Evolutionary conservation across 495 filamentous ascomycete genomes (phyloP).

Genomic region (Tetracladium setigerum): DNA sequence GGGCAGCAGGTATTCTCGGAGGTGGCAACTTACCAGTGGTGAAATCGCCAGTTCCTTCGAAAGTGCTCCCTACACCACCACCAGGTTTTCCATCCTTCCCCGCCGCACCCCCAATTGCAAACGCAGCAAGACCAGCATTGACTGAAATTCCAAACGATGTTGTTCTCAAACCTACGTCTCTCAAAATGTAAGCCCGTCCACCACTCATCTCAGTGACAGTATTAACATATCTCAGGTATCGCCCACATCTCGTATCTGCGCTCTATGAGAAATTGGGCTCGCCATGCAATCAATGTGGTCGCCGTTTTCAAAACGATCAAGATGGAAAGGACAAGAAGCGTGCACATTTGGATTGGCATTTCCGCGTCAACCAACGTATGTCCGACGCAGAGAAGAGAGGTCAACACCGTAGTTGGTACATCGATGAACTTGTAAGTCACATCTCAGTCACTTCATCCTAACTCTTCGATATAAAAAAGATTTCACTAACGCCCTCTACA

Average conservation of each 20-base stretch:
- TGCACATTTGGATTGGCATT: constrained; percentile 97
- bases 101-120: constrained; percentile 7
- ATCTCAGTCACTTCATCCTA: too few species aligned
- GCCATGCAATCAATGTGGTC: constrained; percentile 84
- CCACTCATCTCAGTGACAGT: constrained; percentile 19
- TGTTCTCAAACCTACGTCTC: constrained; percentile 60
- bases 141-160: constrained; percentile 48
- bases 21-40: too few species aligned
- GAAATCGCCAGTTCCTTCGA: background rate
- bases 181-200: constrained; percentile 62
- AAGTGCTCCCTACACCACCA: background rate
- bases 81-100: constrained; percentile 7
- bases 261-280: constrained; percentile 76
- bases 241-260: constrained; percentile 58
- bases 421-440: constrained; percentile 74
- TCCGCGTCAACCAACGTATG: constrained; percentile 84
- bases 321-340: constrained; percentile 78
- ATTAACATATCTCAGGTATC: constrained; percentile 48
- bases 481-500: constrained; percentile 20
- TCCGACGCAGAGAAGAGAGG: constrained; percentile 72
- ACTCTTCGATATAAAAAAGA: constrained; percentile 1
- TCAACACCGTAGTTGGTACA: constrained; percentile 87
- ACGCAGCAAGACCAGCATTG: constrained; percentile 15
- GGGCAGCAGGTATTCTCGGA: constrained; percentile 40
- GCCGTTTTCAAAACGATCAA: constrained; percentile 70